Evolutionary conservation across 2,329 filamentous ascomycete species (phyloP).

Genomic region (Simplicillium sp.): DNA sequence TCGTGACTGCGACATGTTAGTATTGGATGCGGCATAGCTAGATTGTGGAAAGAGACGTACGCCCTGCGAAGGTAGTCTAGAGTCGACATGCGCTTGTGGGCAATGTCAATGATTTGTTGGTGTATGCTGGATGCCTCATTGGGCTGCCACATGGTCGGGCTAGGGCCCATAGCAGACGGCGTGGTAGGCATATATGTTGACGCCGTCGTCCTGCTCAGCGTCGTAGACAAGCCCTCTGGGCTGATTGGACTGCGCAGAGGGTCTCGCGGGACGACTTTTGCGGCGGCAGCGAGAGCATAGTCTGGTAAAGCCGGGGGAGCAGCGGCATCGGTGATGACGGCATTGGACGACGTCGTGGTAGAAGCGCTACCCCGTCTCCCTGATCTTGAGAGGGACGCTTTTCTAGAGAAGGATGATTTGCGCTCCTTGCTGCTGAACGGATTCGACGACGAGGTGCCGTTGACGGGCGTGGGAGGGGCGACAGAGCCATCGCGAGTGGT

Average conservation of each 20-base stretch:
- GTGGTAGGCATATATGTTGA: constrained; percentile 17
- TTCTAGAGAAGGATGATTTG: constrained; percentile 44
- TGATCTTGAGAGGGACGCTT: constrained; percentile 40
- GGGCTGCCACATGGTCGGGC: constrained; percentile 22
- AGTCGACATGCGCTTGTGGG: constrained; percentile 87
- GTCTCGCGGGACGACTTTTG: constrained; percentile 26
- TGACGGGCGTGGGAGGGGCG: constrained; percentile 1
- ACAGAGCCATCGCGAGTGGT: constrained; percentile 23
- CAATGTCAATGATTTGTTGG: constrained; percentile 70
- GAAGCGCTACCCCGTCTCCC: constrained; percentile 27
- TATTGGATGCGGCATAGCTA: not conserved
- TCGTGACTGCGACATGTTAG: constrained; percentile 56
- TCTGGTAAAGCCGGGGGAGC: constrained; percentile 45
- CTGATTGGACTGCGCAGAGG: constrained; percentile 14
- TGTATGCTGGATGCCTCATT: constrained; percentile 40
- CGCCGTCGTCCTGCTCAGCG: constrained; percentile 32
- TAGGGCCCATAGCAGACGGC: constrained; percentile 7
- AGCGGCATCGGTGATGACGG: constrained; percentile 33
- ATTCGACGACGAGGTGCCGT: not conserved
- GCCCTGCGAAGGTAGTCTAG: constrained; percentile 87
- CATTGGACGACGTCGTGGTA: constrained; percentile 24
- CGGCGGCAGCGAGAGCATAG: constrained; percentile 39
- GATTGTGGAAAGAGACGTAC: constrained; percentile 40
- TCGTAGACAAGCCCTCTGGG: constrained; percentile 29
- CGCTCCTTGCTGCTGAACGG: constrained; percentile 31